Evolutionary conservation across 805 yeast species (phyloP), one percentile per base, ranked within the genome.

Genomic region (Schizosaccharomyces japonicus): DNA sequence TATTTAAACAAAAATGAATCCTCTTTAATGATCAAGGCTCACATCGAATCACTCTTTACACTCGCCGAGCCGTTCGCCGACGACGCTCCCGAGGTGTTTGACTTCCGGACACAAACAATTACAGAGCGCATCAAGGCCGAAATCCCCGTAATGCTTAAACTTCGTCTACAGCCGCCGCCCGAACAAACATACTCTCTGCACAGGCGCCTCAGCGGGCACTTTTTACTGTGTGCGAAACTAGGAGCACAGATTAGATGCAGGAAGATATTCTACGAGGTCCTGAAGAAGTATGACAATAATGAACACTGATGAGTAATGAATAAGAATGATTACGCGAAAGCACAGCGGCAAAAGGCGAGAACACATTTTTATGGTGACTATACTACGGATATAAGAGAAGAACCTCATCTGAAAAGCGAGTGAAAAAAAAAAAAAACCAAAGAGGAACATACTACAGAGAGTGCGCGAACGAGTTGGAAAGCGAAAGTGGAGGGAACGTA

Each of bases 101-200:
- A 80, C 58, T 90, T 90, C 64, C 65, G 71, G 26, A 65, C 72
- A 49, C 98, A 90, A 62, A 85, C 95, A 11, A 87, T 90, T 39
- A 84, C 96, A 4, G 95, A 83, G 53, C 72, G 96, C 52, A 95
- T 90, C 21, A 72, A 94, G 53, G 78, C 73, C 2, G 84, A 85
- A 56, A 82, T 90, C 53, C 76, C 83, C 1, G 64, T 85, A 48
- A 90, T 90, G 98, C 68, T 90, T 51, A 73, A 77, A 51, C 94
- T 90, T 61, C 73, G 98, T 54, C 66, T 90, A 51, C 75, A 94
- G 2, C 95, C 98, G 3, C 98, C 98, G 11, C 98, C 98, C 1
- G 96, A 90, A 57, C 98, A 90, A 62, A 90, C 98, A 0, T 90
- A 90, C 60, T 80, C 94, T n/a, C 67, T 90, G 55, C 98, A 90